phyloP scores from a whole-genome alignment of 352 stramenopile species.

The Phytopythium oedochilum region DNA sequence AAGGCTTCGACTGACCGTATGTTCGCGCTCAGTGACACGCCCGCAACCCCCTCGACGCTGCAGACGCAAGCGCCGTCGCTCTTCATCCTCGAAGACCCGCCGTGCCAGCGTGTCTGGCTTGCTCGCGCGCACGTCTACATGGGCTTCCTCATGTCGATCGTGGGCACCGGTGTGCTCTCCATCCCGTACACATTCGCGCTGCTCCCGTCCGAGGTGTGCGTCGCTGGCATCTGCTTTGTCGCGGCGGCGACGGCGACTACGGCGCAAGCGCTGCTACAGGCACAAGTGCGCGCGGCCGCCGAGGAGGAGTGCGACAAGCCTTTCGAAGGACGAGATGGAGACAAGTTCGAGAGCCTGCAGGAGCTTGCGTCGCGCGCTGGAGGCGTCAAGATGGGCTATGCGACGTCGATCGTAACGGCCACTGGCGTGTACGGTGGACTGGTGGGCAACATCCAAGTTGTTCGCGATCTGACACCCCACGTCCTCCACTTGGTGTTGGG shows the following conservation, averaged over 20 bases:
- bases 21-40: constrained; percentile 3
- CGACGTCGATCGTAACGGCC: constrained; percentile 49
- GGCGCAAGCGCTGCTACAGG: constrained; percentile 44
- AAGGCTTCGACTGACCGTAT: background rate
- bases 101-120: background rate
- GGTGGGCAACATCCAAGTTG: constrained; percentile 62
- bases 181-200: constrained; percentile 66
- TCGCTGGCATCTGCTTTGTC: constrained; percentile 38
- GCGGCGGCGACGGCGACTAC: constrained; percentile 40
- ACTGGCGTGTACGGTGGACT: constrained; percentile 54
- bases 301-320: constrained; percentile 36
- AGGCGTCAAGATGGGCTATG: constrained; percentile 30
- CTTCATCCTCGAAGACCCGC: background rate
- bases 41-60: background rate
- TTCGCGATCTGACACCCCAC: constrained; percentile 54
- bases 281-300: constrained; percentile 41
- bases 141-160: constrained; percentile 72
- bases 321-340: constrained; percentile 50
- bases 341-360: constrained; percentile 28
- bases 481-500: constrained; percentile 30
- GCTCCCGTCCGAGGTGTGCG: constrained; percentile 26
- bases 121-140: constrained; percentile 47
- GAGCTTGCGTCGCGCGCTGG: constrained; percentile 18
- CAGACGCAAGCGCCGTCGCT: background rate
- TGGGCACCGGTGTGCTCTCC: constrained; percentile 65